Base-by-base conservation (phyloP, 2,329 filamentous ascomycete species). In the Cercospora sojina region DNA sequence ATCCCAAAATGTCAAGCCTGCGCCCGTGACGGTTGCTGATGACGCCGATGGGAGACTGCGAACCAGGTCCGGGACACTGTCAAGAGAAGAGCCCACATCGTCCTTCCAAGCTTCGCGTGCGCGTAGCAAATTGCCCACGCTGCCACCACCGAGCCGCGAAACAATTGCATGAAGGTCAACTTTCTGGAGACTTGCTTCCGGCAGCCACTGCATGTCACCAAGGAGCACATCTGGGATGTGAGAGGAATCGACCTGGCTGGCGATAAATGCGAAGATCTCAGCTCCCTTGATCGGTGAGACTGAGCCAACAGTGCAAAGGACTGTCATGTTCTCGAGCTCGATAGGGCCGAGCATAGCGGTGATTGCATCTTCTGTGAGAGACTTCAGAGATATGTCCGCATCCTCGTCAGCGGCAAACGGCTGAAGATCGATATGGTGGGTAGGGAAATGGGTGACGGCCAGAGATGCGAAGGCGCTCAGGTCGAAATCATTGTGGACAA, bases 91-190 rank as follows among this genome's bases (percentile, higher is more conserved):
- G 18, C 13, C 12, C 16, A 18, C 5, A 3, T 43, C 20, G 35
- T 59, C 29, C 61, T 64, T 67, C 61, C 65, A 67, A 12, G 9
- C 43, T 18, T 64, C 57, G 20, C 47, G 61, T 9, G 47, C 60
- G 13, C 47, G 38, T 10, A 60, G 35, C 20, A 67, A 12, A 9
- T 43, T 27, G 35, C 27, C 35, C 18, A 60, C 20, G 16, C 47
- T 57, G 12, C 57, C 57, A 58, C 25, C 32, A 18, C 61, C 65
- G 13, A 60, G 47, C n/a, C 35, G 35, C 16, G 31, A 27, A 6
- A 27, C 35, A 9, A 64, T 25, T 12, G 32, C 57, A 9, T 8
- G 29, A n/a, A 55, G 35, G 31, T 64, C 55, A 16, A 56, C 23
- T n/a, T 55, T 31, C 25, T 57, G 49, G 10, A 64, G 41, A 9